These are phyloP conservation scores for Kluyveromyces sp. DNA, from an alignment of 1,139 yeast genomes.

Conservation along the genomic window DNA sequence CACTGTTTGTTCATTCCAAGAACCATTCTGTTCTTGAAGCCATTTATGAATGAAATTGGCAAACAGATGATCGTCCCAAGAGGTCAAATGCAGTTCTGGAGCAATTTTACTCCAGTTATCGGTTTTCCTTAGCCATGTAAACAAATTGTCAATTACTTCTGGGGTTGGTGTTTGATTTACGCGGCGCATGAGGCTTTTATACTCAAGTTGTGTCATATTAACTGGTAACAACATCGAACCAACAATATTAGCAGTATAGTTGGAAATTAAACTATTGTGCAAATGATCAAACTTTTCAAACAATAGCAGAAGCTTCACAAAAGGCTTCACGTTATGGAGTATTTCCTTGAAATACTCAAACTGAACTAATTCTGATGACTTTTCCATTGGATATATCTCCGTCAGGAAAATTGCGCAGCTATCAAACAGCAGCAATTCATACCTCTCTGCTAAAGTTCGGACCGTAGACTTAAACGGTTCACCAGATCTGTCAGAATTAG, in stretches of 20 bases:
- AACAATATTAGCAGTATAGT: conserved; percentile 21
- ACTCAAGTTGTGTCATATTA: conserved; percentile 13
- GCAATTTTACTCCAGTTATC: conserved; percentile 5
- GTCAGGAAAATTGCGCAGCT: not conserved
- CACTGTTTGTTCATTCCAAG: conserved; percentile 1
- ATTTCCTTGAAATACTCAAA: conserved; percentile 1
- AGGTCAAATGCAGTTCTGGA: conserved; percentile 8
- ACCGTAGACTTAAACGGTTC: not conserved
- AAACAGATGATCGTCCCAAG: conserved; percentile 14
- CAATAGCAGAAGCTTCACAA: conserved; percentile 1
- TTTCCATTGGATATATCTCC: conserved; percentile 1
- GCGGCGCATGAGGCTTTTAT: conserved; percentile 12
- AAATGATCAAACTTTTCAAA: conserved; percentile 1
- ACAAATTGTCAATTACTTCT: conserved; percentile 14
- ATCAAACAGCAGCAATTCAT: not conserved
- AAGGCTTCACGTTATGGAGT: not conserved
- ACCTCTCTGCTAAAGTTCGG: conserved; percentile 2
- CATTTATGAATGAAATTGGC: conserved; percentile 12
- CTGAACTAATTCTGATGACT: not conserved
- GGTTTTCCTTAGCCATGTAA: conserved; percentile 8
- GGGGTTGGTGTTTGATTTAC: conserved; percentile 13
- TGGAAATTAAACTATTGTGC: conserved; percentile 11
- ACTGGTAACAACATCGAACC: conserved; percentile 22
- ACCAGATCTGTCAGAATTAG: not conserved
- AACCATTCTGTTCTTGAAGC: conserved; percentile 3